Percentiles rank a stretch among this genome's conserved stretches.
These are phyloP conservation scores for Eragrostis nindensis DNA, from an alignment of 176 grass and related monocot species.

Conservation along the genomic window DNA sequence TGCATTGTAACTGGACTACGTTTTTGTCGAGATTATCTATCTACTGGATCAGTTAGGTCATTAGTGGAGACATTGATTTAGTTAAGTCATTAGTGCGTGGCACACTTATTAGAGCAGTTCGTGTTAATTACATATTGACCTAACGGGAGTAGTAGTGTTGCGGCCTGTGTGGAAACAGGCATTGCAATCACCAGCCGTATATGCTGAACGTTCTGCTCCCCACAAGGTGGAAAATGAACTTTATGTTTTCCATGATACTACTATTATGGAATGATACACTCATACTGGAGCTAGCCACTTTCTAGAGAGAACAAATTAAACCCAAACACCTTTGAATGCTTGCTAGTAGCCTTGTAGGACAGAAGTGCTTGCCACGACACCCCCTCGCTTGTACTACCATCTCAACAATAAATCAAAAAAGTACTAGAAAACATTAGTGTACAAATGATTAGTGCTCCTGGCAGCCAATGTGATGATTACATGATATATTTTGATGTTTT, in stretches of 20 bases:
- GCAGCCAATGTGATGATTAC: not conserved
- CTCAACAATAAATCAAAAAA: not conserved
- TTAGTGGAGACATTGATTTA: slow-evolving; percentile 22
- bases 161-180: slow-evolving; percentile 44
- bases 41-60: not conserved
- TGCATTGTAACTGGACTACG: not conserved
- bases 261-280: slow-evolving; percentile 27
- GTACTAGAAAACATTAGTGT: not conserved
- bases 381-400: slow-evolving; percentile 26
- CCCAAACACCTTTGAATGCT: not conserved
- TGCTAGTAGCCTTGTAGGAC: slow-evolving; percentile 16
- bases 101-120: not conserved
- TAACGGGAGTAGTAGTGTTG: slow-evolving; percentile 27
- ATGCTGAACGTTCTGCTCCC: slow-evolving; percentile 41
- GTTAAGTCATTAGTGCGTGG: slow-evolving; percentile 1
- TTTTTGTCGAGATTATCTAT: not conserved
- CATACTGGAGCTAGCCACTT: slow-evolving; percentile 17
- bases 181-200: slow-evolving; percentile 37
- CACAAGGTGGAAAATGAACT: slow-evolving; percentile 46
- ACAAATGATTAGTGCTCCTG: not conserved
- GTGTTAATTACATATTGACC: not conserved
- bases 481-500: slow-evolving; percentile 6
- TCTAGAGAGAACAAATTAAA: slow-evolving; percentile 3
- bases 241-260: slow-evolving; percentile 20
- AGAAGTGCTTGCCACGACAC: slow-evolving; percentile 49